phyloP scores from a whole-genome alignment of 2,329 filamentous ascomycete genomes.

The Ambrosiella cleistominuta region DNA sequence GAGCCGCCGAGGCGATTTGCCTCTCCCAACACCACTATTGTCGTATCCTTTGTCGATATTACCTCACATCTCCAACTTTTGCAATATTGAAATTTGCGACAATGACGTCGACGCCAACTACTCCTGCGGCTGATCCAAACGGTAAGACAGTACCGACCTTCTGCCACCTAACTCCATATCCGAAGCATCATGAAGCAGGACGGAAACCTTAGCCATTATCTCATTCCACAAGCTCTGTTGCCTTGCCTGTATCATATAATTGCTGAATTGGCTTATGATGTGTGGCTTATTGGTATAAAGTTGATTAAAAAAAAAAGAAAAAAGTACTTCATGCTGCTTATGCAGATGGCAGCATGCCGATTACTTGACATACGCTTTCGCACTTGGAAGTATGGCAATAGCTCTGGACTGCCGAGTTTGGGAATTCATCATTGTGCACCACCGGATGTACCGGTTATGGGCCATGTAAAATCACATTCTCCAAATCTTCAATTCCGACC shows the following conservation, averaged over 20 bases:
- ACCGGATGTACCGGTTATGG: background rate
- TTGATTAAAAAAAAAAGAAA: too few relatives aligned
- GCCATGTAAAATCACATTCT: background rate
- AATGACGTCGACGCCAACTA: background rate
- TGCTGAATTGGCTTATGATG: too few relatives aligned
- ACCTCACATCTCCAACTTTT: too few relatives aligned
- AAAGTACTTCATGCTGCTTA: too few relatives aligned
- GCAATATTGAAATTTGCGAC: background rate
- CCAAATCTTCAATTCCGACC: background rate
- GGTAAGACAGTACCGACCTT: background rate
- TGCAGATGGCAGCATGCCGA: too few relatives aligned
- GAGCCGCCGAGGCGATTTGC: background rate
- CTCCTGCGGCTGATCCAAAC: background rate
- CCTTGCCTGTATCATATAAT: too few relatives aligned
- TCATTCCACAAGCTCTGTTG: too few relatives aligned
- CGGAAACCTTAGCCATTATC: too few relatives aligned
- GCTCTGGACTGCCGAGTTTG: background rate
- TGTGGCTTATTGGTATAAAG: too few relatives aligned
- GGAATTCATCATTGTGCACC: background rate
- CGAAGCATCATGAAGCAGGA: background rate
- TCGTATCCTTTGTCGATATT: too few relatives aligned
- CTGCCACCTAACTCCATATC: background rate
- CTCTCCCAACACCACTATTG: background rate
- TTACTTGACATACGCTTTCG: background rate
- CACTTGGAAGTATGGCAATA: background rate